Evolutionary conservation across 2,329 filamentous ascomycete genomes (phyloP), one percentile per base, ranked within the genome.

Genomic region (Exophiala oligosperma): DNA sequence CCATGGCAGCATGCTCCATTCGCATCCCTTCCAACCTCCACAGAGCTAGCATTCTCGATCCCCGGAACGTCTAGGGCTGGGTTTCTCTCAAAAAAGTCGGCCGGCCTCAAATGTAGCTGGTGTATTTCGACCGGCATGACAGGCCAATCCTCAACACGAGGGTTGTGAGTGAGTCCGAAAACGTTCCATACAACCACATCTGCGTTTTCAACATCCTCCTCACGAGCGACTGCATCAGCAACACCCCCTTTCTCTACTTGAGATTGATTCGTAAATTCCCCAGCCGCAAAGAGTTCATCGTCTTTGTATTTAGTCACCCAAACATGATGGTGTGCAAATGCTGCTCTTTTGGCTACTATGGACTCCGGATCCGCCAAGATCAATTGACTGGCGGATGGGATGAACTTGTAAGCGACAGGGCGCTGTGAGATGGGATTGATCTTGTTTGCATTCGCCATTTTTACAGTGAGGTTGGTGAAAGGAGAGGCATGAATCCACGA

Each of bases 401-500:
- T 67, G 60, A 81, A 76, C 53, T 81, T 81, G 69, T 80, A 81
- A 2, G 70, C 74, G 2, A 76, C 76, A 1, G 72, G 76, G 52
- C 74, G 76, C 8, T 74, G 72, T 28, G 69, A 74, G 53, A 77
- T 68, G 1, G 71, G 70, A 44, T 80, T 79, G 28, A 66, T 72
- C 52, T 74, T 73, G 52, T 67, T 67, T 2, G 73, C 70, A 64
- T 81, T 82, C 57, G 74, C 71, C 57, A 81, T 77, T 56, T 81
- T 81, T 71, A 81, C 77, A 8, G 75, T 69, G 40, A 79, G 76
- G 65, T 70, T 68, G 29, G 63, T 70, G 43, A 72, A 70, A 0
- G 83, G 81, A 49, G 81, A 81, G 1, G 82, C 79, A 61, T 86
- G 80, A 17, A 82, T 69, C 60, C 77, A 77, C 4, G 74, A 67